phyloP scores from a whole-genome alignment of 1,284 basidiomycete species.

The Ustilago crameri region DNA sequence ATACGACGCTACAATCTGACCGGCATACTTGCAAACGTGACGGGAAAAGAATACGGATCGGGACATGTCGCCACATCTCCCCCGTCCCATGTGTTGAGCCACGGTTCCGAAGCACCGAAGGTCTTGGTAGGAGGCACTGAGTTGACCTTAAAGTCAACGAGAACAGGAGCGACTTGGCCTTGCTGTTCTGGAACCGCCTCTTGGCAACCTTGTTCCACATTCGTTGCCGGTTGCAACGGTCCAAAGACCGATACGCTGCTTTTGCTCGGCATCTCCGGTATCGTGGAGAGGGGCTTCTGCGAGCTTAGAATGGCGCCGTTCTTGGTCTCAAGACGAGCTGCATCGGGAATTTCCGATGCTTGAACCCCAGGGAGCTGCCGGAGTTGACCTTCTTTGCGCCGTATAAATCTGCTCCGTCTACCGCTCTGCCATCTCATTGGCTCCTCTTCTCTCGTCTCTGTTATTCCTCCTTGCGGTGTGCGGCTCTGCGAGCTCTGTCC shows the following conservation, averaged over 20 bases:
- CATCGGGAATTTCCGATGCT: neutral
- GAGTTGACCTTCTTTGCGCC: slow-evolving; percentile 9
- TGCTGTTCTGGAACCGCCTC: neutral
- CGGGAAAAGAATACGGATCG: slow-evolving; percentile 3
- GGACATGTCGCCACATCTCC: slow-evolving; percentile 5
- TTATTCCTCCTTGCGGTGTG: neutral
- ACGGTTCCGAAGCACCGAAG: neutral
- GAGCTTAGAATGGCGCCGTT: neutral
- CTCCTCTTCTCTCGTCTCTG: neutral
- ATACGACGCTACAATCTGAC: slow-evolving; percentile 3
- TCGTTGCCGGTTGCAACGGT: neutral
- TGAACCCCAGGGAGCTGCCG: neutral
- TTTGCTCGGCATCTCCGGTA: neutral
- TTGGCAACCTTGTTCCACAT: neutral
- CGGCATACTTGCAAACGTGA: slow-evolving; percentile 3
- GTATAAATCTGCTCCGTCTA: slow-evolving; percentile 25
- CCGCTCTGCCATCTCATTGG: slow-evolving; percentile 39
- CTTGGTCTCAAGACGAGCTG: neutral
- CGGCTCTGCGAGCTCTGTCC: neutral
- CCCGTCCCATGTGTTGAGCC: slow-evolving; percentile 6
- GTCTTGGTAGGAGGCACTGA: neutral
- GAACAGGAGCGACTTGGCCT: neutral
- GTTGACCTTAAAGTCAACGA: neutral
- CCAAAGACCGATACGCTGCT: neutral
- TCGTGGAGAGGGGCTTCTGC: neutral